phyloP scores from a whole-genome alignment of 2,329 filamentous ascomycete genomes.

The Nothophaeocryptopus gaeumannii region DNA sequence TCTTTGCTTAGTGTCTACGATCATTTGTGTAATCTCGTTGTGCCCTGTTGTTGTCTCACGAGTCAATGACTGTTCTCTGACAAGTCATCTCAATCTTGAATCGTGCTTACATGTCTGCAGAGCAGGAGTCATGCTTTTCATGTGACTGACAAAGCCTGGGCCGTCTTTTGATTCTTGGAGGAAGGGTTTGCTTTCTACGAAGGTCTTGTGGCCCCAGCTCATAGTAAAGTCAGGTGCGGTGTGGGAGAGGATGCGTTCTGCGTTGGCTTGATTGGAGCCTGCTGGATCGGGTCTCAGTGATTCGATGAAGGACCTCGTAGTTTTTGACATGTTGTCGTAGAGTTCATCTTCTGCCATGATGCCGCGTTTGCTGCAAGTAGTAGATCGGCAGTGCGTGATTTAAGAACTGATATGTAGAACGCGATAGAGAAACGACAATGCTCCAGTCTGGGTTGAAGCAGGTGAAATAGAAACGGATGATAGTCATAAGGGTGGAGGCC shows the following conservation, averaged over 20 bases:
- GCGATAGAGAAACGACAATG: too few relatives aligned
- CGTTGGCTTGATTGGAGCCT: not conserved
- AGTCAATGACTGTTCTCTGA: too few relatives aligned
- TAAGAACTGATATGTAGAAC: too few relatives aligned
- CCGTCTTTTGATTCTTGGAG: not conserved
- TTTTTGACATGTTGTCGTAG: not conserved
- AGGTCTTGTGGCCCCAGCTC: conserved; percentile 3
- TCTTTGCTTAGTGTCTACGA: conserved; percentile 3
- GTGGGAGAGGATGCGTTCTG: not conserved
- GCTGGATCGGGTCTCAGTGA: not conserved
- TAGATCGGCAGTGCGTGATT: too few relatives aligned
- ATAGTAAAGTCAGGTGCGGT: not conserved
- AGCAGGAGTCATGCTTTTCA: conserved; percentile 1
- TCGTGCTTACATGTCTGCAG: not conserved
- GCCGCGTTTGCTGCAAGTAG: too few relatives aligned
- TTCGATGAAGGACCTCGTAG: not conserved
- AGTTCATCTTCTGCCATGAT: not conserved
- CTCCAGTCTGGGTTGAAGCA: too few relatives aligned
- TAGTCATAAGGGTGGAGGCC: too few relatives aligned
- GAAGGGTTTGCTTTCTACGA: not conserved
- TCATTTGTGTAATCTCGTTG: conserved; percentile 1
- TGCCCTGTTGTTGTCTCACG: not conserved
- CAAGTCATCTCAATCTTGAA: too few relatives aligned
- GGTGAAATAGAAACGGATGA: too few relatives aligned
- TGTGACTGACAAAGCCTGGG: not conserved